A percentile compares a stretch with the other conserved stretches of the same genome.
These are phyloP conservation scores for Pichia sp. DNA, from an alignment of 1,139 yeast species.

Conservation along the genomic window DNA sequence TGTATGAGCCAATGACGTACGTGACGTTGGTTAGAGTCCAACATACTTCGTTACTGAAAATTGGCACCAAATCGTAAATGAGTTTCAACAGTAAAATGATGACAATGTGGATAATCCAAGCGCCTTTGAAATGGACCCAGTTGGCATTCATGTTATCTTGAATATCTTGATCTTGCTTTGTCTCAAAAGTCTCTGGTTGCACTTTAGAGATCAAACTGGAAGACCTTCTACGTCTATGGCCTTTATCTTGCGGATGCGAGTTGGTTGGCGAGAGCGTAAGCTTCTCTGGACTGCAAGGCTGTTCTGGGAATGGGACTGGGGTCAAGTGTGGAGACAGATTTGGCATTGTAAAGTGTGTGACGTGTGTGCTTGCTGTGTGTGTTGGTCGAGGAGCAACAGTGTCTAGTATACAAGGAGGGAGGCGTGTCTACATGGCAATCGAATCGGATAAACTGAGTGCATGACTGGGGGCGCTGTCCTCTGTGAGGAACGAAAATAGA, in stretches of 20 bases:
- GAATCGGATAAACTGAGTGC: too few relatives aligned
- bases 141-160: slow-evolving; percentile 87
- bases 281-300: slow-evolving; percentile 26
- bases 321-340: slow-evolving; percentile 14
- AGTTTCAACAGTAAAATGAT: slow-evolving; percentile 66
- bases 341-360: slow-evolving; percentile 12
- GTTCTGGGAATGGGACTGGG: slow-evolving; percentile 21
- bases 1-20: slow-evolving; percentile 84
- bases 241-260: slow-evolving; percentile 20
- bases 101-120: slow-evolving; percentile 90
- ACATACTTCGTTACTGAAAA: slow-evolving; percentile 72
- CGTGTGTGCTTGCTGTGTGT: too few relatives aligned
- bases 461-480: too few relatives aligned
- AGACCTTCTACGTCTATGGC: slow-evolving; percentile 46
- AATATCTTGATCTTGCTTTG: slow-evolving; percentile 84
- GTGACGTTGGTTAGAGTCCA: slow-evolving; percentile 94
- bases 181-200: slow-evolving; percentile 89
- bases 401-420: too few relatives aligned
- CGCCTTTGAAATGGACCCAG: slow-evolving; percentile 95
- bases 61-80: slow-evolving; percentile 70
- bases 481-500: too few relatives aligned
- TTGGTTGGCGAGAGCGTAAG: slow-evolving; percentile 16
- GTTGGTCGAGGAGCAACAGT: too few relatives aligned
- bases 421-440: too few relatives aligned
- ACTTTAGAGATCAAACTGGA: slow-evolving; percentile 77